A percentile compares a stretch with the other conserved stretches of the same genome.
These are phyloP conservation scores for Pichia exigua DNA, from an alignment of 805 yeast genomes.

Conservation along the genomic window DNA sequence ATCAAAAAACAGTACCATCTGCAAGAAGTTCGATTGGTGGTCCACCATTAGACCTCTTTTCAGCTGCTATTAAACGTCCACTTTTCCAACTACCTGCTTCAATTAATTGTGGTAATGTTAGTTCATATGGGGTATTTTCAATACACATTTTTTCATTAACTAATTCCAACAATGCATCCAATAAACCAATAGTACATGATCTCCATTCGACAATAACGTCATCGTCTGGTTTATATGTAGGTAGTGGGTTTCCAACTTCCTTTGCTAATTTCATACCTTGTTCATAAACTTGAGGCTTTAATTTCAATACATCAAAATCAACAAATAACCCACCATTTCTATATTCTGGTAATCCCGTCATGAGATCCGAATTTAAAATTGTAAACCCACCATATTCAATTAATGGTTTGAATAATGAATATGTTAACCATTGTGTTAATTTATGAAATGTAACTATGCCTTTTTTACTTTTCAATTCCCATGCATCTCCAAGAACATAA, in stretches of 20 bases:
- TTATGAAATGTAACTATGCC: constrained; percentile 55
- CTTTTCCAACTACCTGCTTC: constrained; percentile 68
- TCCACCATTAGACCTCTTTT: constrained; percentile 41
- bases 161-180: constrained; percentile 45
- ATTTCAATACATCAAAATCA: constrained; percentile 43
- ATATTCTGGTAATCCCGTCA: constrained; percentile 55
- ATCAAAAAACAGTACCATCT: constrained; percentile 58
- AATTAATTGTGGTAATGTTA: constrained; percentile 48
- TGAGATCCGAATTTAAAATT: constrained; percentile 31
- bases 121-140: constrained; percentile 23
- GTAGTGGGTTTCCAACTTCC: constrained; percentile 30
- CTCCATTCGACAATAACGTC: constrained; percentile 66
- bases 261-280: constrained; percentile 33
- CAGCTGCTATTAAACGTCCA: constrained; percentile 53
- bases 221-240: constrained; percentile 45
- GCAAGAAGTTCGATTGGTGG: constrained; percentile 58
- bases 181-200: constrained; percentile 48
- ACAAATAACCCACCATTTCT: constrained; percentile 59
- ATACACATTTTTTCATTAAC: constrained; percentile 40
- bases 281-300: constrained; percentile 35
- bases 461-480: constrained; percentile 38
- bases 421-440: constrained; percentile 60
- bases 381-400: constrained; percentile 37
- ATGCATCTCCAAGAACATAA: constrained; percentile 52
- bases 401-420: constrained; percentile 50